These are phyloP conservation scores for Schizothecium vesticola DNA, from an alignment of 495 filamentous ascomycete species.

Conservation along the genomic window DNA sequence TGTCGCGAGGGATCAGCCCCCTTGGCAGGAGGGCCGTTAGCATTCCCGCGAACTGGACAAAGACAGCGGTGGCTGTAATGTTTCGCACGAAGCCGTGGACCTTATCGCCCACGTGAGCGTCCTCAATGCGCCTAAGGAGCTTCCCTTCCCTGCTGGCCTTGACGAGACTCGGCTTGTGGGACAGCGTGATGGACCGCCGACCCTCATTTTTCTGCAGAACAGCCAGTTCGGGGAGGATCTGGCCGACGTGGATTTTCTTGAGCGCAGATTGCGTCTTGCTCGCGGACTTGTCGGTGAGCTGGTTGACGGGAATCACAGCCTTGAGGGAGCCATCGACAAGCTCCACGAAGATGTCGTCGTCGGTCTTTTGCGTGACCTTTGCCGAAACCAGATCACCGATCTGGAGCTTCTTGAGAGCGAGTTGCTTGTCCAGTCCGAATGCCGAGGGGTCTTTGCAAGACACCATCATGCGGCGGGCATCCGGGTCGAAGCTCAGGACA, in stretches of 20 bases:
- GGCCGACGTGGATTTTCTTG: conserved; percentile 74
- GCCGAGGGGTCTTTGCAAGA: conserved; percentile 85
- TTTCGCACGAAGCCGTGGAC: conserved; percentile 82
- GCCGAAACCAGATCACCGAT: conserved; percentile 68
- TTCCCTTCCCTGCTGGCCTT: conserved; percentile 62
- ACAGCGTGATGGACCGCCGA: conserved; percentile 65
- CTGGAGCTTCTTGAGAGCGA: conserved; percentile 64
- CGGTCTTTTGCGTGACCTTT: conserved; percentile 77
- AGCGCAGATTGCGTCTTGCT: conserved; percentile 68
- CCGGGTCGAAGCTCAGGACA: conserved; percentile 69
- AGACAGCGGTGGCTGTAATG: conserved; percentile 69
- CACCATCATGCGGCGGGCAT: conserved; percentile 67
- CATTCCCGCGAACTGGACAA: conserved; percentile 75
- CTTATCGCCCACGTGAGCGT: conserved; percentile 60
- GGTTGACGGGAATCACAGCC: conserved; percentile 66
- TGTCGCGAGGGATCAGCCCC: conserved; percentile 63
- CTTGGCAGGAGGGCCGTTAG: conserved; percentile 74
- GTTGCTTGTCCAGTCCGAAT: conserved; percentile 68
- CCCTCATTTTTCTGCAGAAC: conserved; percentile 72
- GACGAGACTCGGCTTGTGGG: conserved; percentile 74
- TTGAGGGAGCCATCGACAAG: conserved; percentile 65
- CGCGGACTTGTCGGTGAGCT: conserved; percentile 74
- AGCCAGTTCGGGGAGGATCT: conserved; percentile 75
- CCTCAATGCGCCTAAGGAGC: conserved; percentile 61
- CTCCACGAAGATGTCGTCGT: conserved; percentile 71